These are phyloP conservation scores for Phialemonium atrogriseum DNA, from an alignment of 2,329 filamentous ascomycete genomes.

Conservation along the genomic window DNA sequence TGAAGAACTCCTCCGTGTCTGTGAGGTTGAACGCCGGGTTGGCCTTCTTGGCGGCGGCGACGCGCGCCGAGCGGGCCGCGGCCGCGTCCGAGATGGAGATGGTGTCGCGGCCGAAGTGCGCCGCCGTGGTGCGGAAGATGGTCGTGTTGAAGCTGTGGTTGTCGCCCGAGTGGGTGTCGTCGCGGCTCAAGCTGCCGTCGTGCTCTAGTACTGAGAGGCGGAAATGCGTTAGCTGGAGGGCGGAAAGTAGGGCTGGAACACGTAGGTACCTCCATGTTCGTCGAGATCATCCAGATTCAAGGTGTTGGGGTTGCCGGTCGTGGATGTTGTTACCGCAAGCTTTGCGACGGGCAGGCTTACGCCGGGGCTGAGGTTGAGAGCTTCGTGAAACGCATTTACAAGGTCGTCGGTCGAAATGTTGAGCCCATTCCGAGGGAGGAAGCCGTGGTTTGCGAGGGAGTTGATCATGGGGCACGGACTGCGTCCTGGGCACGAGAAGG, in stretches of 20 bases:
- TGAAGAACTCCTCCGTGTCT: constrained; percentile 8
- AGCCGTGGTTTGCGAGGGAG: constrained; percentile 19
- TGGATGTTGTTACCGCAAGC: constrained; percentile 15
- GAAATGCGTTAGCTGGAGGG: neutral
- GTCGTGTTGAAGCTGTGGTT: constrained; percentile 20
- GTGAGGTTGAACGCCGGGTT: constrained; percentile 18
- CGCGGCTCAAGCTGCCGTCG: constrained; percentile 22
- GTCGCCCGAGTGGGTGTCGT: constrained; percentile 20
- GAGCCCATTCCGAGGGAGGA: constrained; percentile 15
- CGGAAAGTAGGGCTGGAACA: neutral
- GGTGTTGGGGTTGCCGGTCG: constrained; percentile 17
- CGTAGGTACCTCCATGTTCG: constrained; percentile 13
- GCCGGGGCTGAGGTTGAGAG: constrained; percentile 10
- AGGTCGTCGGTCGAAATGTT: constrained; percentile 11
- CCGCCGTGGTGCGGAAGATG: constrained; percentile 15
- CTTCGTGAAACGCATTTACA: constrained; percentile 9
- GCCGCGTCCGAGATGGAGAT: constrained; percentile 21
- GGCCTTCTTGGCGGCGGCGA: constrained; percentile 13
- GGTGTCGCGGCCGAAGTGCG: constrained; percentile 11
- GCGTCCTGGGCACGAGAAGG: constrained; percentile 10
- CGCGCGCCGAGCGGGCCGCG: constrained; percentile 15
- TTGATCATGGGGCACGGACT: constrained; percentile 18
- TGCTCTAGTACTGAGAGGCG: constrained; percentile 22
- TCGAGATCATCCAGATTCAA: constrained; percentile 21
- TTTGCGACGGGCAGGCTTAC: constrained; percentile 7